Evolutionary conservation across 2,329 filamentous ascomycete genomes (phyloP).

Genomic region (Geosmithia flava): DNA sequence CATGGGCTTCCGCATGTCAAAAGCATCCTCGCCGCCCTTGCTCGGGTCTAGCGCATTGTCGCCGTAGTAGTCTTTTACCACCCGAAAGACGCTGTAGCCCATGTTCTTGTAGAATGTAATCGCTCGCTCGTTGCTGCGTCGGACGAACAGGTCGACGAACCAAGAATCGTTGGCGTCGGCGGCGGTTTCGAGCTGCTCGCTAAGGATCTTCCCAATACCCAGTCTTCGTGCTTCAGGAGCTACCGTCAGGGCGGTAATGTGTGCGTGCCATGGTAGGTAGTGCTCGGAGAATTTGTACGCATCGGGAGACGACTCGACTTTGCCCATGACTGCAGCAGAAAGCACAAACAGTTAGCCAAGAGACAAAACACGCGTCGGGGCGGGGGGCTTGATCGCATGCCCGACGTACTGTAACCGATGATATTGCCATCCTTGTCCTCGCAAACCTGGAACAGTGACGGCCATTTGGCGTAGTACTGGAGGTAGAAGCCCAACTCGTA

Average conservation of each 20-base stretch:
- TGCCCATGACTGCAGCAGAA: constrained; percentile 73
- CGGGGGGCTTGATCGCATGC: background rate
- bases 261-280: constrained; percentile 98
- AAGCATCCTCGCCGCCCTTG: constrained; percentile 67
- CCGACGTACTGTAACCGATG: constrained; percentile 73
- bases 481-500: constrained; percentile 95
- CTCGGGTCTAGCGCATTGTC: constrained; percentile 61
- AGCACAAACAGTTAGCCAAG: constrained; percentile 8
- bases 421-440: constrained; percentile 80
- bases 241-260: constrained; percentile 92
- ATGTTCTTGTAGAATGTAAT: constrained; percentile 82
- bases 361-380: too few species aligned
- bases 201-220: constrained; percentile 76
- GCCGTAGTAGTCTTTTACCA: constrained; percentile 86
- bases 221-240: constrained; percentile 75
- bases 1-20: constrained; percentile 92
- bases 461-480: constrained; percentile 93
- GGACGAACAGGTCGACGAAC: constrained; percentile 93
- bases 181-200: constrained; percentile 66
- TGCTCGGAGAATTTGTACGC: constrained; percentile 66
- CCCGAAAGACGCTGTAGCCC: constrained; percentile 83
- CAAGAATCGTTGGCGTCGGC: constrained; percentile 76
- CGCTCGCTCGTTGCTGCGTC: constrained; percentile 76
- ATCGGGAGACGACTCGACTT: constrained; percentile 77
- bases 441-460: constrained; percentile 83